Evolutionary conservation across 106 monocot species (phyloP).

Genomic region (Dioscorea dumetorum): DNA sequence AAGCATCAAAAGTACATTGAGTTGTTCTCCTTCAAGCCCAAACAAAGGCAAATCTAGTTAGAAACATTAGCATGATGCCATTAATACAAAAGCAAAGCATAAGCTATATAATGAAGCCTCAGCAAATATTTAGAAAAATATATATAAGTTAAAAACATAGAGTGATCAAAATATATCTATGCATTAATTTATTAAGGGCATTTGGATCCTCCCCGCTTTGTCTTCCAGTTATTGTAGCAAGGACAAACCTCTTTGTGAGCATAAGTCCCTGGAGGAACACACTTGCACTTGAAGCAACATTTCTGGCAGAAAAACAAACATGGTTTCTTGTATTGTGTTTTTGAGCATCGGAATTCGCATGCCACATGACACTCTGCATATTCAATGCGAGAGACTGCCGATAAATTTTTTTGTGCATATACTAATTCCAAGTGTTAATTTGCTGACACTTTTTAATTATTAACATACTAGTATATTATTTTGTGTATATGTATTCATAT

Average conservation of each 20-base stretch:
- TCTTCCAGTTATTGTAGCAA: constrained; percentile 83
- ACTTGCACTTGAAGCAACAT: constrained; percentile 64
- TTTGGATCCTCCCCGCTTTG: constrained; percentile 67
- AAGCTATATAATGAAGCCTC: neutral
- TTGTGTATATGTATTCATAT: too few relatives aligned
- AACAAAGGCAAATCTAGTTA: too few relatives aligned
- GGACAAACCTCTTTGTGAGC: constrained; percentile 72
- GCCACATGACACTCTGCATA: constrained; percentile 56
- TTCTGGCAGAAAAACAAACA: constrained; percentile 84
- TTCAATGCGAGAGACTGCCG: neutral
- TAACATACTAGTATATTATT: too few relatives aligned
- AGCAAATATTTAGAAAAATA: too few relatives aligned
- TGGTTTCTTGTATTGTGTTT: constrained; percentile 55
- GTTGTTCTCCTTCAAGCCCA: too few relatives aligned
- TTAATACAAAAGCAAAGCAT: neutral
- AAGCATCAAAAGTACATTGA: too few relatives aligned
- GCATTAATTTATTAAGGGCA: constrained; percentile 37
- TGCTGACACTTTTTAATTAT: too few relatives aligned
- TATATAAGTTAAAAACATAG: too few relatives aligned
- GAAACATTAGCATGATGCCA: too few relatives aligned
- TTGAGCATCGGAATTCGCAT: constrained; percentile 56
- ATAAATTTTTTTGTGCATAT: too few relatives aligned
- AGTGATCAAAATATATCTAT: too few relatives aligned
- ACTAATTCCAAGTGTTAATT: too few relatives aligned
- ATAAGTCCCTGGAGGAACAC: constrained; percentile 74